These are phyloP conservation scores for Magnolia officinalis DNA, from an alignment of 164 flowering plant genomes.

Conservation along the genomic window DNA sequence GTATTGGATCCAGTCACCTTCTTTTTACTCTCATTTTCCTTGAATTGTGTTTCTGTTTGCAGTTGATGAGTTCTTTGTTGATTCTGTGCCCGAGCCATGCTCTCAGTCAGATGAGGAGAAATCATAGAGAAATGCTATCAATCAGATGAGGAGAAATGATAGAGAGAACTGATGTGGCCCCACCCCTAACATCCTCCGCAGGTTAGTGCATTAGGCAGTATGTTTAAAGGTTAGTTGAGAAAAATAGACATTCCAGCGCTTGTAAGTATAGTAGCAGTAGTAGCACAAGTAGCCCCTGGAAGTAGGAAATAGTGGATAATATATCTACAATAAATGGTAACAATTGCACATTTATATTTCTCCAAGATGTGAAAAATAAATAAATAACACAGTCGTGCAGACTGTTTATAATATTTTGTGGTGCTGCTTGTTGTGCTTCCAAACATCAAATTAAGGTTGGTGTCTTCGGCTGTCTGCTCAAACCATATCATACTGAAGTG, in stretches of 20 bases:
- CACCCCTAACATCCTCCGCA: neutral
- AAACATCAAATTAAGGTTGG: too few relatives aligned
- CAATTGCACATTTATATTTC: neutral
- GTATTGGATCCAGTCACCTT: neutral
- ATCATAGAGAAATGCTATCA: constrained; percentile 10
- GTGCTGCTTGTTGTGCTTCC: too few relatives aligned
- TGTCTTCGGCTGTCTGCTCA: too few relatives aligned
- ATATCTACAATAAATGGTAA: neutral
- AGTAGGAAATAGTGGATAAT: neutral
- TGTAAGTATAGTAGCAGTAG: neutral
- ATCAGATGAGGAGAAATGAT: neutral
- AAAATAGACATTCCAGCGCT: neutral
- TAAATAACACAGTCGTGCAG: neutral
- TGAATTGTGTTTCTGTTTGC: constrained; percentile 10
- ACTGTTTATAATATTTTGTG: neutral
- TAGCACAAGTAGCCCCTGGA: neutral
- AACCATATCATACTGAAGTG: too few relatives aligned
- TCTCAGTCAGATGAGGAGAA: constrained; percentile 41
- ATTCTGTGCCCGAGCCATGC: constrained; percentile 54
- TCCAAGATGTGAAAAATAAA: neutral
- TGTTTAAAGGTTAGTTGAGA: neutral
- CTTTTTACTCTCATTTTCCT: neutral
- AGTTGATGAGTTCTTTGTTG: constrained; percentile 92
- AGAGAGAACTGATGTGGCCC: neutral
- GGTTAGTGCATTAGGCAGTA: neutral